Evolutionary conservation across 108 stramenopile species (phyloP).

Genomic region (Cyclotella sp.): DNA sequence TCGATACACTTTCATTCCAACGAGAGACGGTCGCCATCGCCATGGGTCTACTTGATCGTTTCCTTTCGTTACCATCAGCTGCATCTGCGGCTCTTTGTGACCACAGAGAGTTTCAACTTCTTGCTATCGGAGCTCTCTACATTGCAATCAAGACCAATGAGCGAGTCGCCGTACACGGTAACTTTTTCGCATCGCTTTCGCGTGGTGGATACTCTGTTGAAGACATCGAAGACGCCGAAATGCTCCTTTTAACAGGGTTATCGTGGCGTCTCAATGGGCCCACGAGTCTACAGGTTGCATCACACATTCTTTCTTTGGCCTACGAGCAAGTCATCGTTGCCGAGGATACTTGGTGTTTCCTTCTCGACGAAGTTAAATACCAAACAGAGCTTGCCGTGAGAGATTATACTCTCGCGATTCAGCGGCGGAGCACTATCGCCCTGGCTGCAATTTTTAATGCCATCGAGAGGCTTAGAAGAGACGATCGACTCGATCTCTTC

Average conservation of each 20-base stretch:
- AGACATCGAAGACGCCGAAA: constrained; percentile 70
- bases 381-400: constrained; percentile 47
- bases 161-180: constrained; percentile 51
- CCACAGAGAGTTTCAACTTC: constrained; percentile 55
- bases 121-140: constrained; percentile 60
- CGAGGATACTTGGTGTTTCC: neutral
- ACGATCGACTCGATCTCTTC: no score
- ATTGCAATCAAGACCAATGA: constrained; percentile 66
- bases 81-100: constrained; percentile 10
- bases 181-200: constrained; percentile 56
- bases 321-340: neutral
- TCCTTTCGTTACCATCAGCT: constrained; percentile 26
- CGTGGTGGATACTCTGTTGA: constrained; percentile 52
- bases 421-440: constrained; percentile 41
- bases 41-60: constrained; percentile 65
- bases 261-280: constrained; percentile 47
- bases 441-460: constrained; percentile 49
- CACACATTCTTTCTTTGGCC: constrained; percentile 28
- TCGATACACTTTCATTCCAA: constrained; percentile 52
- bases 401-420: constrained; percentile 25
- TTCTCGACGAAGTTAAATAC: constrained; percentile 41
- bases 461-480: constrained; percentile 10
- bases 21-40: constrained; percentile 68
- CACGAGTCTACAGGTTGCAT: constrained; percentile 34
- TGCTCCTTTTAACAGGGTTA: constrained; percentile 38